Conservation (phyloP, 768 basidiomycete species). For the Lepiota subincarnata region DNA sequence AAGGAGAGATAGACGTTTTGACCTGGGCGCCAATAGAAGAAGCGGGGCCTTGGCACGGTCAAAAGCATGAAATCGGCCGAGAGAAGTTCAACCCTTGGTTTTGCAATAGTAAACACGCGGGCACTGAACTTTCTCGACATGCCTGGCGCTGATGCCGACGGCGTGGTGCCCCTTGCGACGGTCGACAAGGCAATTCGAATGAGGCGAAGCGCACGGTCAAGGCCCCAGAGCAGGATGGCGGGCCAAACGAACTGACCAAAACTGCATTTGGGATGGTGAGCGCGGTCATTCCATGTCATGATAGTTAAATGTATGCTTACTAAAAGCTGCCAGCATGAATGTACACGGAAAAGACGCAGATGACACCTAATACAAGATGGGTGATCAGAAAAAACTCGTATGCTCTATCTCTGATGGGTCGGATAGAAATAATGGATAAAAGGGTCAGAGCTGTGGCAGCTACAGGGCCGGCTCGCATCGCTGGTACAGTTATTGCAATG, state of each 20-base stretch:
- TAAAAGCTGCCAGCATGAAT: conserved; percentile 30
- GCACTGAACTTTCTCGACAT: too few species aligned
- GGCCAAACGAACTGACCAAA: conserved; percentile 41
- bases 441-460: conserved; percentile 37
- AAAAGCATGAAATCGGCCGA: conserved; percentile 44
- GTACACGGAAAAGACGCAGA: conserved; percentile 37
- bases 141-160: too few species aligned
- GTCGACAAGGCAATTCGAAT: conserved; percentile 37
- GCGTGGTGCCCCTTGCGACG: too few species aligned
- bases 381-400: conserved; percentile 52
- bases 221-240: conserved; percentile 47
- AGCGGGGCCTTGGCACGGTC: conserved; percentile 33
- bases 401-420: conserved; percentile 37
- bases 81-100: conserved; percentile 41
- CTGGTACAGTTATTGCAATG: conserved; percentile 19
- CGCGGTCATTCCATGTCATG: too few species aligned
- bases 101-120: too few species aligned
- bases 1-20: conserved; percentile 51
- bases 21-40: conserved; percentile 46
- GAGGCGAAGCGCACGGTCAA: conserved; percentile 48
- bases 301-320: conserved; percentile 23
- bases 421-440: conserved; percentile 43
- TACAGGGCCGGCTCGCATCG: conserved; percentile 33
- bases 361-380: conserved; percentile 40
- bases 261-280: conserved; percentile 14